A percentile compares a stretch with the other conserved stretches of the same genome.
Conservation (phyloP, 2,329 filamentous ascomycete species). For the Magnaporthiopsis rhizophila region DNA sequence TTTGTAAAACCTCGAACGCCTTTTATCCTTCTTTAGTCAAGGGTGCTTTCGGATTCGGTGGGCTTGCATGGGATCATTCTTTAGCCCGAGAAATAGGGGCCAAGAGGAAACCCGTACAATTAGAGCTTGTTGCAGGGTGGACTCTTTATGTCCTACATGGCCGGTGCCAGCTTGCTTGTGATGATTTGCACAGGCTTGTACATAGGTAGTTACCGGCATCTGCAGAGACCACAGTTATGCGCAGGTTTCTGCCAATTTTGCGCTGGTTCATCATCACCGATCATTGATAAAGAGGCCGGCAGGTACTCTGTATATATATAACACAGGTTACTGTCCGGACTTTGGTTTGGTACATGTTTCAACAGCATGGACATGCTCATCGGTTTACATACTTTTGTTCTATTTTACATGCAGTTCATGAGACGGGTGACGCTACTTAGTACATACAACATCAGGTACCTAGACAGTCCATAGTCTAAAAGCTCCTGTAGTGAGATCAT, state of each 20-base stretch:
- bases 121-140: constrained; percentile 6
- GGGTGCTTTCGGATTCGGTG: not conserved
- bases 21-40: not conserved
- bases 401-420: not conserved
- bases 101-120: not conserved
- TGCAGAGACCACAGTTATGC: not conserved
- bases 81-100: not conserved
- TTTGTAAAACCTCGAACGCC: not conserved
- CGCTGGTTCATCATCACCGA: not conserved
- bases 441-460: not conserved
- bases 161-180: not conserved
- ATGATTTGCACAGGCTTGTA: not conserved
- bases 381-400: not conserved
- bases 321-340: no score
- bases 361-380: not conserved
- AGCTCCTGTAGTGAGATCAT: not conserved
- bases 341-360: not conserved
- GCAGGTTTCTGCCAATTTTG: not conserved
- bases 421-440: not conserved
- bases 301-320: not conserved
- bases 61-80: not conserved
- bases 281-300: not conserved
- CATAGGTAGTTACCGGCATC: not conserved
- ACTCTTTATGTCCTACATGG: not conserved
- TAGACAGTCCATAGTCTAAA: not conserved